Base-by-base conservation (phyloP, 352 stramenopile species). In the Phytophthora macrochlamydospora region DNA sequence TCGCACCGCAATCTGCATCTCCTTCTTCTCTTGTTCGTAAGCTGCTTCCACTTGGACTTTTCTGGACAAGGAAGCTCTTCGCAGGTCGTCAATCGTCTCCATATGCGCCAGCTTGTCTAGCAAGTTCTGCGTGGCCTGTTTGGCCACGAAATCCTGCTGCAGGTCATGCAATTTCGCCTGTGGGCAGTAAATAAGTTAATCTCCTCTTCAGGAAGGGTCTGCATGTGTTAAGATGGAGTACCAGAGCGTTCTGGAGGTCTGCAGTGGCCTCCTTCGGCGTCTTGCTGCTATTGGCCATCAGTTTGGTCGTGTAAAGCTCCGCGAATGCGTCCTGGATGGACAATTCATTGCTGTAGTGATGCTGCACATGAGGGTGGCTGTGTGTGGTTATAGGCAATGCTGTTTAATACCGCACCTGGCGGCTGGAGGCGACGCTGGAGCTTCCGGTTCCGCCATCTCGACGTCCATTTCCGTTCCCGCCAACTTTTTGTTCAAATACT, bases 101-200 rank as follows among this genome's bases (percentile, higher is more conserved):
- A 87, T 65, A n/a, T 90, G 78, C n/a, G 81, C 69, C 62, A 93
- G 69, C 62, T 86, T 85, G 48, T 92, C 83, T 66, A 93, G 64
- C 38, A 93, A 49, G 59, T 91, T 92, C 52, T 93, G 85, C 43
- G 85, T 76, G 48, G 80, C 71, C 56, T 93, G 85, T 54, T 90
- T 87, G 35, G 72, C 55, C 35, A 91, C 66, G 29, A 87, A 86
- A 45, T 81, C 73, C 30, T 77, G 67, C 59, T 92, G 78, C 40
- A 89, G 63, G 24, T 43, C 35, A 28, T 77, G 73, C 31, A 92
- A 56, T 51, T 71, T 68, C 3, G 57, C 59, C 85, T 93, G 53
- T 7, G 32, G 59, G 42, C 9, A 32, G n/a, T 8, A 37, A 53
- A 7, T 11, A 54, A 7, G 3, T 24, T 24, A 24, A 24, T 24